Evolutionary conservation across 2,329 filamentous ascomycete species (phyloP), one percentile per base, ranked within the genome.

Genomic region (Fusarium cicatricum): DNA sequence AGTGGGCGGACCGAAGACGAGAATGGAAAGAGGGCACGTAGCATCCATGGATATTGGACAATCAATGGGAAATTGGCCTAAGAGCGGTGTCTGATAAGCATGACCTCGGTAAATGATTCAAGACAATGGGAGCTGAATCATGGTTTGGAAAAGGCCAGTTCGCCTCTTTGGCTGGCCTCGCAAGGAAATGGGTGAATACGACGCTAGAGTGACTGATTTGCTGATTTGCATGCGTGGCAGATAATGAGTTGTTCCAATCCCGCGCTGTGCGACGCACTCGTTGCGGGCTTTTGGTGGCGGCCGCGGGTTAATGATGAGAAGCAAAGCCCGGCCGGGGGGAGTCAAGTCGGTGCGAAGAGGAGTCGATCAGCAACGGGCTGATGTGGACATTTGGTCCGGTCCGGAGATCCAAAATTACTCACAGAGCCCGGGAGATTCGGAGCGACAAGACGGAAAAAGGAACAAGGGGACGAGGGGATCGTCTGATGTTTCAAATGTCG

Each of bases 401-500:
- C 56, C 52, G 47, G 49, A 47, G 29, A 36, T 36, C 52, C 38
- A 31, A 41, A 36, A 19, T 47, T 32, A 36, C 21, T 23, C 7
- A 15, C n/a, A 45, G 15, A 44, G 32, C 36, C 42, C 53, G 51
- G 60, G 43, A 50, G 39, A 32, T 45, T 39, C 51, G 48, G 52
- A 15, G 38, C 41, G 36, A 36, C 48, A 23, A 31, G 37, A 48
- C 49, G 40, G 42, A 46, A 34, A 33, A 15, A 41, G 14, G 34
- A 56, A 43, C 5, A 12, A 9, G 45, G 33, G 16, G 19, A 16
- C 36, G 49, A 47, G 52, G 45, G 43, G 34, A 58, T 61, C 44
- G 40, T 40, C 49, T 52, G 42, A 66, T 62, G 58, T 62, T 65
- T 59, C 40, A 59, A n/a, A 69, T 69, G 64, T 69, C 62, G 66